A percentile compares a stretch with the other conserved stretches of the same genome.
Conservation (phyloP, 805 yeast species). For the Grigorovia yakushimaensis region DNA sequence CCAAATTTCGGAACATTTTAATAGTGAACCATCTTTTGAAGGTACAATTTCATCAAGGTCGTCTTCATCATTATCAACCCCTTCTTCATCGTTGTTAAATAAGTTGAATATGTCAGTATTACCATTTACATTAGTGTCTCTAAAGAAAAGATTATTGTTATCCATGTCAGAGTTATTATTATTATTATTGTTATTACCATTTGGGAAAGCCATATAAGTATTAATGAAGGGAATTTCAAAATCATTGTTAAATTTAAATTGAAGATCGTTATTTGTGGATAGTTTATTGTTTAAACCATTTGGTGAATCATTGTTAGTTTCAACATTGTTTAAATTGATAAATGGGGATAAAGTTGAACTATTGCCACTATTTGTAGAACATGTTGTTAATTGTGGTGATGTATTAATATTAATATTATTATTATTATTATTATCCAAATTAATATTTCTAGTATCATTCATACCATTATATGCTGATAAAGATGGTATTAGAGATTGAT, state of each 20-base stretch:
- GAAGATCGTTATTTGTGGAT: neutral
- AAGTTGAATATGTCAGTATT: neutral
- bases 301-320: neutral
- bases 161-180: neutral
- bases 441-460: neutral
- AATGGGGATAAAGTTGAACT: neutral
- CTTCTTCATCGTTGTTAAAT: constrained; percentile 11
- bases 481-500: too few species aligned
- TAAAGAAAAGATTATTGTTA: constrained; percentile 9
- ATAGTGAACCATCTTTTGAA: constrained; percentile 45
- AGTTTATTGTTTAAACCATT: neutral
- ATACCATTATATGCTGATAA: neutral
- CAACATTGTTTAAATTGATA: neutral
- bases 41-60: constrained; percentile 45
- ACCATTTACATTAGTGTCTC: constrained; percentile 4
- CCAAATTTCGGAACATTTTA: constrained; percentile 90
- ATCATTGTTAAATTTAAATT: neutral
- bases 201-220: constrained; percentile 25
- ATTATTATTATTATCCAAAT: neutral
- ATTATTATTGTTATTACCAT: constrained; percentile 5
- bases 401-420: constrained; percentile 2
- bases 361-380: neutral
- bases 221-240: constrained; percentile 19
- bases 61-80: constrained; percentile 19
- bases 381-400: constrained; percentile 3